These are phyloP conservation scores for Oryza punctata DNA, from an alignment of 176 grass and related monocot genomes.

Conservation along the genomic window DNA sequence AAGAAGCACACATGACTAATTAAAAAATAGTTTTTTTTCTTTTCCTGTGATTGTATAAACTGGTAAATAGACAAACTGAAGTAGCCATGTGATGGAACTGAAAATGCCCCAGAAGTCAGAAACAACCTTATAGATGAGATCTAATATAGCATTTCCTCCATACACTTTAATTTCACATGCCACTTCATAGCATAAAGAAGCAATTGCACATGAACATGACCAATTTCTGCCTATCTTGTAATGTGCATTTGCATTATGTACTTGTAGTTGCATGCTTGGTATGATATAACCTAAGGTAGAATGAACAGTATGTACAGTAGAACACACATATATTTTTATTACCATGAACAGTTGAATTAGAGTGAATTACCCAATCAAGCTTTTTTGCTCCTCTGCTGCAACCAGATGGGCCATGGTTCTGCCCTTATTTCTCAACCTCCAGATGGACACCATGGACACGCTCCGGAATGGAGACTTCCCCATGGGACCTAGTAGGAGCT, in stretches of 20 bases:
- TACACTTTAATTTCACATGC: neutral
- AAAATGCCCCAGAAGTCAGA: neutral
- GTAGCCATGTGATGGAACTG: neutral
- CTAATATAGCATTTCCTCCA: neutral
- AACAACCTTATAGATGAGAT: neutral
- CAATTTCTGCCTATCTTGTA: neutral
- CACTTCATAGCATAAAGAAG: neutral
- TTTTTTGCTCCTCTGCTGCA: neutral
- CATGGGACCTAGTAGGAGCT: conserved; percentile 24
- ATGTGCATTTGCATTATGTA: neutral
- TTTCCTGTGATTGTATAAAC: neutral
- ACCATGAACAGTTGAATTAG: neutral
- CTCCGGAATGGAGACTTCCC: neutral
- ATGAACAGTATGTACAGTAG: neutral
- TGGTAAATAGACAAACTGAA: neutral
- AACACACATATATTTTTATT: neutral
- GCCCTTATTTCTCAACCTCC: too few species aligned
- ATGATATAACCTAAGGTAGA: neutral
- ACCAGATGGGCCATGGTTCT: neutral
- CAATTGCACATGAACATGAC: neutral
- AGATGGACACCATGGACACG: neutral
- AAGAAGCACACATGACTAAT: neutral
- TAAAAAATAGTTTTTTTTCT: neutral
- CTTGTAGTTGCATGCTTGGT: neutral
- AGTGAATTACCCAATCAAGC: neutral